Conservation (phyloP, 768 basidiomycete species). For the Termitomyces sp. region DNA sequence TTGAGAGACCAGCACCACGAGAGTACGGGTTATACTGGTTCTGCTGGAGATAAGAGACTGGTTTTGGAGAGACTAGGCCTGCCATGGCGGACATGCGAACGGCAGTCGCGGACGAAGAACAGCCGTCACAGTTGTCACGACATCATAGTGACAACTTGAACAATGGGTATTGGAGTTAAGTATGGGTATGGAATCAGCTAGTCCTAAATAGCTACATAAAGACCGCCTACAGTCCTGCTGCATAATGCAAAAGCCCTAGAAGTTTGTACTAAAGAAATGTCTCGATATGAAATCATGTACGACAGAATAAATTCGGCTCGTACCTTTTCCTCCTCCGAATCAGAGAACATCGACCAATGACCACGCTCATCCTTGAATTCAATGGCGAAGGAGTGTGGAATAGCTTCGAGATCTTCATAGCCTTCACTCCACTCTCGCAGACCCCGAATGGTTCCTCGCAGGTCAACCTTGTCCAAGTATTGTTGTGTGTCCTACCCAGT, state of each 20-base stretch:
- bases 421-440: conserved; percentile 63
- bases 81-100: conserved; percentile 38
- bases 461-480: conserved; percentile 35
- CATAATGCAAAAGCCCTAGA: conserved; percentile 40
- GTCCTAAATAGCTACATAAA: conserved; percentile 4
- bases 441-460: conserved; percentile 40
- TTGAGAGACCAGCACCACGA: conserved; percentile 41
- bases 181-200: not conserved
- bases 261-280: conserved; percentile 33
- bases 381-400: conserved; percentile 61
- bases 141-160: not conserved
- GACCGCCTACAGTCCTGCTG: conserved; percentile 30
- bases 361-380: conserved; percentile 47
- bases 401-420: conserved; percentile 60
- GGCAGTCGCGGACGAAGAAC: conserved; percentile 4
- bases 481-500: conserved; percentile 30
- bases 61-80: conserved; percentile 58
- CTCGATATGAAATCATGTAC: not conserved
- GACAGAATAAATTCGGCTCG: not conserved
- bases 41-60: conserved; percentile 61
- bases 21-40: conserved; percentile 58
- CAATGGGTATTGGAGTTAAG: conserved; percentile 4
- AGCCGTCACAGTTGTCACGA: conserved; percentile 13
- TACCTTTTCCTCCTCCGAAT: conserved; percentile 62
- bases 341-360: conserved; percentile 55